Percentiles rank a stretch among this genome's conserved stretches.
phyloP scores from a whole-genome alignment of 2,329 filamentous ascomycete species.

The Phyllosticta ampelicida region DNA sequence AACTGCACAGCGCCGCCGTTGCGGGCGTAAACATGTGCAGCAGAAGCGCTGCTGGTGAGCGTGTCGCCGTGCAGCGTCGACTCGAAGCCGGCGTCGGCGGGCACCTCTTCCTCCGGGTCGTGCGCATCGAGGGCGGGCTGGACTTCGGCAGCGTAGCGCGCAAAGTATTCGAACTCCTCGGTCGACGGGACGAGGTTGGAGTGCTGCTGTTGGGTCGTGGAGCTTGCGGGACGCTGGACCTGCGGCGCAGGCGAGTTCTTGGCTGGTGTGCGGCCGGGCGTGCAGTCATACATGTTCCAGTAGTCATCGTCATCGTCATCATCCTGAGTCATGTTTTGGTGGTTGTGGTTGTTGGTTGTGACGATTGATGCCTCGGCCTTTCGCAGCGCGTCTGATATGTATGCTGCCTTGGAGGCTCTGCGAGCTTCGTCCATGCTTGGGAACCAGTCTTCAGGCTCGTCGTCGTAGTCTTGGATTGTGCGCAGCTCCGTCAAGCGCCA shows the following conservation, averaged over 20 bases:
- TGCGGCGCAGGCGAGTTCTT: conserved; percentile 53
- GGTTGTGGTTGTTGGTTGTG: conserved; percentile 1
- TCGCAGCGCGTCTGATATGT: conserved; percentile 3
- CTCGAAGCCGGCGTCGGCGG: conserved; percentile 30
- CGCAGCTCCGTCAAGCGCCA: conserved; percentile 66
- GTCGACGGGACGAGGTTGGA: conserved; percentile 19
- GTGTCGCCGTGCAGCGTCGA: conserved; percentile 46
- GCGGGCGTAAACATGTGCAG: background rate
- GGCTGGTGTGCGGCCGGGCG: conserved; percentile 54
- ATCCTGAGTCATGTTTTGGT: conserved; percentile 4
- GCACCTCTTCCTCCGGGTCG: conserved; percentile 61
- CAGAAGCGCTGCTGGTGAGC: conserved; percentile 28
- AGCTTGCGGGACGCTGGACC: conserved; percentile 16
- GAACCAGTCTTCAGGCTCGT: conserved; percentile 48
- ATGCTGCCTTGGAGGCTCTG: conserved; percentile 25
- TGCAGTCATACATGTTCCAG: conserved; percentile 68
- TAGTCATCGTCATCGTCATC: conserved; percentile 63
- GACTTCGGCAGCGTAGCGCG: conserved; percentile 61
- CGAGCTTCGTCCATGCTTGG: conserved; percentile 51
- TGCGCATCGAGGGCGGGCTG: conserved; percentile 73
- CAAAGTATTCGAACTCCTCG: conserved; percentile 61
- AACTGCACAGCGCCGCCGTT: conserved; percentile 30
- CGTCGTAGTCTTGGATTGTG: conserved; percentile 43
- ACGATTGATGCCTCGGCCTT: background rate
- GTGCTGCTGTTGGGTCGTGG: conserved; percentile 1